Conservation (phyloP, 495 filamentous ascomycete species). For the Thozetella sp. region DNA sequence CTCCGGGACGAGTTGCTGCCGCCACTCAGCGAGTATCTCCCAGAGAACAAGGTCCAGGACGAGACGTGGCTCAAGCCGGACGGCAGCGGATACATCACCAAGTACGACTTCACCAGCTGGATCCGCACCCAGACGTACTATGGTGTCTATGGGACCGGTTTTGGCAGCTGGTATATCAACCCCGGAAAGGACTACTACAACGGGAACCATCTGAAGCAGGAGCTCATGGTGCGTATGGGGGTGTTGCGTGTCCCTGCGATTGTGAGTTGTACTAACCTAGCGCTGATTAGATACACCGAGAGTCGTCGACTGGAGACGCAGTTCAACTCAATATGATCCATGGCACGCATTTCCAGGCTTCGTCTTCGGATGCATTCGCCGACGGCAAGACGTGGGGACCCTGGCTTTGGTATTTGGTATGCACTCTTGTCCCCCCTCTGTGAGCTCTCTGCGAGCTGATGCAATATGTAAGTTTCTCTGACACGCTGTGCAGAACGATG, state of each 20-base stretch:
- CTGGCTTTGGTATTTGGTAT: slow-evolving; percentile 42
- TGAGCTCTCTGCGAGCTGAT: slow-evolving; percentile 4
- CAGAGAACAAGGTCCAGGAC: slow-evolving; percentile 37
- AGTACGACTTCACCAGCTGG: slow-evolving; percentile 37
- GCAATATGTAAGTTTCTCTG: background rate
- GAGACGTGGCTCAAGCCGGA: slow-evolving; percentile 41
- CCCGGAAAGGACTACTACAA: slow-evolving; percentile 45
- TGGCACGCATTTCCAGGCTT: slow-evolving; percentile 40
- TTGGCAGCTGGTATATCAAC: slow-evolving; percentile 45
- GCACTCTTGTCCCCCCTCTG: background rate
- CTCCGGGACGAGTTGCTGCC: slow-evolving; percentile 33
- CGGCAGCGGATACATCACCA: slow-evolving; percentile 37
- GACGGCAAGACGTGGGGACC: slow-evolving; percentile 42
- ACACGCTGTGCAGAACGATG: slow-evolving; percentile 32
- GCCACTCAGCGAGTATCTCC: slow-evolving; percentile 28
- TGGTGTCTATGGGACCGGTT: slow-evolving; percentile 34
- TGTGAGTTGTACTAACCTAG: background rate
- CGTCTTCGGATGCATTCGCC: slow-evolving; percentile 26
- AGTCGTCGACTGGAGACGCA: slow-evolving; percentile 35
- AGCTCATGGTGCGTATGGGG: slow-evolving; percentile 34
- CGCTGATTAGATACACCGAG: slow-evolving; percentile 23
- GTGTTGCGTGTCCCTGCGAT: background rate
- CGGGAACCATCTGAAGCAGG: slow-evolving; percentile 42
- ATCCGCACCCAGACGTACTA: slow-evolving; percentile 27
- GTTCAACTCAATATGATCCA: slow-evolving; percentile 47